phyloP scores from a whole-genome alignment of 345 rosid genomes.

The Sisymbrium altissimum region DNA sequence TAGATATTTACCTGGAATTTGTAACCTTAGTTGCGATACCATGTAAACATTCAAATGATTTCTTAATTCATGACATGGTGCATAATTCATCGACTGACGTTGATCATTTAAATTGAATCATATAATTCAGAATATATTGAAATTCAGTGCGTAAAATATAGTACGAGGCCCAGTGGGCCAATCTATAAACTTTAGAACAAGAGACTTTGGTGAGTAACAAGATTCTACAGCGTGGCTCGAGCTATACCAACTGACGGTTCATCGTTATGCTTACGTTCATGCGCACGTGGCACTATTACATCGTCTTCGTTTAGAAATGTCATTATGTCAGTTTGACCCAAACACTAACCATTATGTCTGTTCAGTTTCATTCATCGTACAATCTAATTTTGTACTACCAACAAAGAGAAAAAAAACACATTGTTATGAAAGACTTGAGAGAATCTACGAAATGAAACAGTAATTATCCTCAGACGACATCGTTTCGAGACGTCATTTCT shows the following conservation, averaged over 20 bases:
- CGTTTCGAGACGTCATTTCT: conserved; percentile 9
- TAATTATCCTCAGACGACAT: not conserved
- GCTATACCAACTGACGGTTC: not conserved
- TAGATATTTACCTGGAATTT: no score
- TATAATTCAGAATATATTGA: no score
- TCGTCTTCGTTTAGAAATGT: not conserved
- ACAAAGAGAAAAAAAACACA: not conserved
- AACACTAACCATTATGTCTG: not conserved
- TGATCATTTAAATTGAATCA: no score
- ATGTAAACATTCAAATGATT: no score
- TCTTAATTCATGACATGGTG: no score
- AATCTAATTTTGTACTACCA: not conserved
- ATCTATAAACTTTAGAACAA: not conserved
- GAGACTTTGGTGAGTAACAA: not conserved
- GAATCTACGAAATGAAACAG: no score
- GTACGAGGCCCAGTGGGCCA: not conserved
- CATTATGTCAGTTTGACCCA: not conserved
- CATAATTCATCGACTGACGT: no score
- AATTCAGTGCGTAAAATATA: not conserved
- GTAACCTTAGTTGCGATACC: no score
- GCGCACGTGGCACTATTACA: not conserved
- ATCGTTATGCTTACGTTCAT: not conserved
- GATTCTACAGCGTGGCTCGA: not conserved
- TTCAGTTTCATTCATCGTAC: not conserved
- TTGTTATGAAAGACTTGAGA: no score